Evolutionary conservation across 495 filamentous ascomycete genomes (phyloP).

Genomic region (Aspergillus mulundensis): DNA sequence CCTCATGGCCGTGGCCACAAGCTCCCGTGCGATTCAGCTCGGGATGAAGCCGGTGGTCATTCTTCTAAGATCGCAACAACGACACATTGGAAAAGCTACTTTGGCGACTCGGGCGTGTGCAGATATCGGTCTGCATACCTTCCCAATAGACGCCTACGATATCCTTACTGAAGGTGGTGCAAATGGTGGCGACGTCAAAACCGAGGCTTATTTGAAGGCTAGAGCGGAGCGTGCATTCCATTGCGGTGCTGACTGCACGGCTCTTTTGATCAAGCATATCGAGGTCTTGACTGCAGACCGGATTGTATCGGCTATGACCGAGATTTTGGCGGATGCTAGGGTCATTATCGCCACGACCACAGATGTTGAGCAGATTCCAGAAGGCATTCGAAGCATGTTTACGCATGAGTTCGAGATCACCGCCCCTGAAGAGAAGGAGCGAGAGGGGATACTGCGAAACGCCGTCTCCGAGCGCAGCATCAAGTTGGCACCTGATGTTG

Average conservation of each 20-base stretch:
- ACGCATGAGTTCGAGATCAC: slow-evolving; percentile 93
- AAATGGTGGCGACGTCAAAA: slow-evolving; percentile 86
- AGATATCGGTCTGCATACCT: slow-evolving; percentile 87
- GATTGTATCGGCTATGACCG: slow-evolving; percentile 76
- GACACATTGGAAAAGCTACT: slow-evolving; percentile 84
- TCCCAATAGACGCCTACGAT: slow-evolving; percentile 87
- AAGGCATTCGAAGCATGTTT: slow-evolving; percentile 84
- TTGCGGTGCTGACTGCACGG: slow-evolving; percentile 78
- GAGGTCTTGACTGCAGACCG: slow-evolving; percentile 88
- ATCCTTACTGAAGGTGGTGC: slow-evolving; percentile 84
- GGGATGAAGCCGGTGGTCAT: slow-evolving; percentile 85
- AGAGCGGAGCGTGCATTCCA: slow-evolving; percentile 83
- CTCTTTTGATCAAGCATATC: slow-evolving; percentile 79
- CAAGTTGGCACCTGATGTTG: slow-evolving; percentile 71
- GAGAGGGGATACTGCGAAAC: slow-evolving; percentile 77
- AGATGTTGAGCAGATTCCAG: slow-evolving; percentile 88
- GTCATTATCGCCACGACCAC: slow-evolving; percentile 91
- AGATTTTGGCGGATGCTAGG: slow-evolving; percentile 66
- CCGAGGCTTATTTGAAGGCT: slow-evolving; percentile 81
- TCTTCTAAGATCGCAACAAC: slow-evolving; percentile 81
- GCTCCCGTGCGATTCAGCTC: slow-evolving; percentile 78
- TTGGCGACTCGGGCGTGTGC: slow-evolving; percentile 71
- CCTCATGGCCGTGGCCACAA: slow-evolving; percentile 82
- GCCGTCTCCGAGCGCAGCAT: slow-evolving; percentile 73
- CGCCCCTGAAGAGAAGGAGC: slow-evolving; percentile 88